Evolutionary conservation across 2,329 filamentous ascomycete genomes (phyloP).

Genomic region (Ustilaginoidea virens): DNA sequence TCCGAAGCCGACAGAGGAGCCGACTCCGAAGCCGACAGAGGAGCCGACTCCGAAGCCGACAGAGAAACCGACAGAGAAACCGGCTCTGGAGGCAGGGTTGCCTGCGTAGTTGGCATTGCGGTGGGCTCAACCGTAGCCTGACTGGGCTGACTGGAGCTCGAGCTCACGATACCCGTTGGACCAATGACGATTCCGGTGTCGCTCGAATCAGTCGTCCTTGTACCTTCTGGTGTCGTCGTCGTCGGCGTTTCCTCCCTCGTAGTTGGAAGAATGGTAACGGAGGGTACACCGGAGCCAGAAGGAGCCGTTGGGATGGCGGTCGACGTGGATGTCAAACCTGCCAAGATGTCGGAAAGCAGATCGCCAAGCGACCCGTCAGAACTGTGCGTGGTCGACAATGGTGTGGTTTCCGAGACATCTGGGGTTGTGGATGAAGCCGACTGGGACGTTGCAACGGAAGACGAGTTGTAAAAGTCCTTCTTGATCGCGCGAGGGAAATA

Average conservation of each 20-base stretch:
- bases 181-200: constrained; percentile 12
- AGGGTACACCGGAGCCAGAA: constrained; percentile 1
- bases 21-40: too few species aligned
- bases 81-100: too few species aligned
- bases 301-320: too few species aligned
- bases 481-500: constrained; percentile 43
- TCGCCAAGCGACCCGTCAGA: constrained; percentile 7
- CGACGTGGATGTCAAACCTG: not conserved
- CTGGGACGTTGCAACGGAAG: constrained; percentile 17
- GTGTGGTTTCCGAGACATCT: constrained; percentile 7
- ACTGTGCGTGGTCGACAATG: constrained; percentile 7
- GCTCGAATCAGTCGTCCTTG: constrained; percentile 1
- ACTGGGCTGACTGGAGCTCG: not conserved
- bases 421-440: constrained; percentile 8
- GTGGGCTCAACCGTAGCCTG: too few species aligned
- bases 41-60: too few species aligned
- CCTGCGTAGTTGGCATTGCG: not conserved
- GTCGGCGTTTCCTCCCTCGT: not conserved
- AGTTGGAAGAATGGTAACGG: not conserved
- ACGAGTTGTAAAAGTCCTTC: constrained; percentile 30
- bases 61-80: too few species aligned
- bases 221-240: not conserved
- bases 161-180: constrained; percentile 12
- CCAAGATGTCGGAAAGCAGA: constrained; percentile 11
- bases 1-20: too few species aligned